Evolutionary conservation across 306 rosid species (phyloP).

Genomic region (Cucumis melo): DNA sequence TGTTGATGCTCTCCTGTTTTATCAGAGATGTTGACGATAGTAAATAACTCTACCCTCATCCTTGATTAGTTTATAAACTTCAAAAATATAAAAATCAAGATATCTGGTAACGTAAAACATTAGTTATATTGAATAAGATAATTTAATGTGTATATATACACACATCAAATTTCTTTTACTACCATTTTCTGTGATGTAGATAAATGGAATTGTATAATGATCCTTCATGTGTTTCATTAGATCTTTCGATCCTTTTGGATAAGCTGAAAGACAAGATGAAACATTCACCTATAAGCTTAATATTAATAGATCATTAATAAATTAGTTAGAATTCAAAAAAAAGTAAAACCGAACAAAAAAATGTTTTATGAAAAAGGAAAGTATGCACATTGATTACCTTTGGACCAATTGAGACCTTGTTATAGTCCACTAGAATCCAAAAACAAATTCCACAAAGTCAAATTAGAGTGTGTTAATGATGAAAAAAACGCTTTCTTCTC

Average conservation of each 20-base stretch:
- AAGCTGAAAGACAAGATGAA: constrained; percentile 4
- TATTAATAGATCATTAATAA: neutral
- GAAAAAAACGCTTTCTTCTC: too few species aligned
- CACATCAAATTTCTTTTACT: too few species aligned
- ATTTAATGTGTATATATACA: too few species aligned
- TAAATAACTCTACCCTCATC: neutral
- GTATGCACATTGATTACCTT: neutral
- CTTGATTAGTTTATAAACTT: neutral
- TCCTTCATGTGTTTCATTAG: constrained; percentile 12
- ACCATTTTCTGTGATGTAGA: constrained; percentile 50
- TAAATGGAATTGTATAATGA: constrained; percentile 11
- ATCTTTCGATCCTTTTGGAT: constrained; percentile 13
- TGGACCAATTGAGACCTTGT: constrained; percentile 25
- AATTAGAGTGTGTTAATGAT: too few species aligned
- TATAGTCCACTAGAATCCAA: neutral
- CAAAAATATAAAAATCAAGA: neutral
- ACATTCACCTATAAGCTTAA: neutral
- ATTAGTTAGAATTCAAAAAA: too few species aligned
- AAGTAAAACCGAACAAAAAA: too few species aligned
- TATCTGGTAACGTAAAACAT: neutral
- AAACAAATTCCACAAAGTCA: too few species aligned
- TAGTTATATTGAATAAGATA: too few species aligned
- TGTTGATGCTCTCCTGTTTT: too few species aligned
- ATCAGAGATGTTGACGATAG: neutral
- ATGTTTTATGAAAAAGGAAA: too few species aligned